phyloP scores from a whole-genome alignment of 805 yeast species.

The Kodamaea nitidulidarum region DNA sequence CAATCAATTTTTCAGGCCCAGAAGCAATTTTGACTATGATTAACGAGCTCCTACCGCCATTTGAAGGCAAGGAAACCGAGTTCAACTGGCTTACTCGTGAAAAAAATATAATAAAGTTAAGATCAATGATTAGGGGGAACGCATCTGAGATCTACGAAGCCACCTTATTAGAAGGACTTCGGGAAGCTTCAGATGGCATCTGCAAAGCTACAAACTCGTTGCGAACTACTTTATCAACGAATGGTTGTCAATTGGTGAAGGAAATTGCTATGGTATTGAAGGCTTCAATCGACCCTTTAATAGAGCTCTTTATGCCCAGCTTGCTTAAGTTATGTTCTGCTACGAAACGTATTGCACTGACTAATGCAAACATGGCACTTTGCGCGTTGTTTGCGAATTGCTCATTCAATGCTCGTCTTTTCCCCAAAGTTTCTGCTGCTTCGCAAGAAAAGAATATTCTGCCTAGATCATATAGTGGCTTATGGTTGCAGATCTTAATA shows the following conservation, averaged over 20 bases:
- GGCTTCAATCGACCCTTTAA: conserved; percentile 39
- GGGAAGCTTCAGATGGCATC: conserved; percentile 48
- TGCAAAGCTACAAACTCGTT: conserved; percentile 65
- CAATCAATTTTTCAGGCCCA: conserved; percentile 25
- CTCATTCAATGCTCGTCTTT: conserved; percentile 48
- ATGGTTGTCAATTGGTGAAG: conserved; percentile 73
- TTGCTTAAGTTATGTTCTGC: conserved; percentile 53
- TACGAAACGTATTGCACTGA: conserved; percentile 61
- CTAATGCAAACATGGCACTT: conserved; percentile 51
- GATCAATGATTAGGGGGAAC: conserved; percentile 62
- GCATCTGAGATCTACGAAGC: conserved; percentile 36
- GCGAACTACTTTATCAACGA: conserved; percentile 75
- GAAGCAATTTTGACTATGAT: conserved; percentile 18
- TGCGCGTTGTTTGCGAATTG: conserved; percentile 54
- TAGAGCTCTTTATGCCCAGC: conserved; percentile 47
- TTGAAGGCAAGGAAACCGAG: conserved; percentile 80
- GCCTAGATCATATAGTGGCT: conserved; percentile 65
- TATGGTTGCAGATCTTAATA: conserved; percentile 64
- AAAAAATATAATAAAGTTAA: conserved; percentile 48
- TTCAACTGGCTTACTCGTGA: conserved; percentile 81
- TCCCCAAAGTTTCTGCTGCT: conserved; percentile 48
- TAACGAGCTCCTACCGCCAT: conserved; percentile 27
- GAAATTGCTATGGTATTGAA: conserved; percentile 52
- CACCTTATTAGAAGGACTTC: conserved; percentile 29
- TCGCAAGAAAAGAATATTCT: conserved; percentile 66